Base-by-base conservation (phyloP, 331 rosid species). In the Phaseolus coccineus region DNA sequence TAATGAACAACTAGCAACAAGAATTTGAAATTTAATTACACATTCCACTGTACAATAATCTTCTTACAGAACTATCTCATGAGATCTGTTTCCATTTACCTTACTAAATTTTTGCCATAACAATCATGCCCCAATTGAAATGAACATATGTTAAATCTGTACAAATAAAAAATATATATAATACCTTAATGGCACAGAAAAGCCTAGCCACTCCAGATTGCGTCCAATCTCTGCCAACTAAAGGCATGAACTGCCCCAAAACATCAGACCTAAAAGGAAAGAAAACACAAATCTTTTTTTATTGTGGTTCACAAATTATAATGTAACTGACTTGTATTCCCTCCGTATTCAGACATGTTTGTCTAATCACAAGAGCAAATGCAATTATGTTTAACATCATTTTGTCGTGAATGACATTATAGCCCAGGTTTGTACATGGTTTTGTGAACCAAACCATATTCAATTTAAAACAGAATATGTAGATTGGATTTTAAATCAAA, bases 181-280 rank as follows among this genome's bases (percentile, higher is more conserved):
- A 57, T 79, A 92, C 98, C 96, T 95, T 93, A 79, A 95, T 95
- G 69, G 97, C 97, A 71, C 81, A 93, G 87, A 95, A 95, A 76
- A 95, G 93, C 85, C 87, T 90, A 77, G 98, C 97, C n/a, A 95
- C 99, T 74, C 99, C 98, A 87, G 97, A 90, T 77, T 95, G 99
- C 4, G 94, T 80, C 99, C 99, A 95, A 82, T 95, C 98, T 87
- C 85, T 95, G 56, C 98, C 99, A 84, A 95, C 97, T 81, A 93
- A 89, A 80, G 99, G 99, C 99, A 95, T 95, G 91, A 93, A 93
- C 86, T 91, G 98, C 77, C 99, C 98, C 87, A 95, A 88, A 69
- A 95, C 98, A 87, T 95, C 98, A 51, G 99, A 95, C 90, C 99
- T 93, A 73, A 67, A 71, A 84, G 52, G 55, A 82, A 30, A 56